phyloP scores from a whole-genome alignment of 805 yeast genomes.

The Cephaloascus fragrans region DNA sequence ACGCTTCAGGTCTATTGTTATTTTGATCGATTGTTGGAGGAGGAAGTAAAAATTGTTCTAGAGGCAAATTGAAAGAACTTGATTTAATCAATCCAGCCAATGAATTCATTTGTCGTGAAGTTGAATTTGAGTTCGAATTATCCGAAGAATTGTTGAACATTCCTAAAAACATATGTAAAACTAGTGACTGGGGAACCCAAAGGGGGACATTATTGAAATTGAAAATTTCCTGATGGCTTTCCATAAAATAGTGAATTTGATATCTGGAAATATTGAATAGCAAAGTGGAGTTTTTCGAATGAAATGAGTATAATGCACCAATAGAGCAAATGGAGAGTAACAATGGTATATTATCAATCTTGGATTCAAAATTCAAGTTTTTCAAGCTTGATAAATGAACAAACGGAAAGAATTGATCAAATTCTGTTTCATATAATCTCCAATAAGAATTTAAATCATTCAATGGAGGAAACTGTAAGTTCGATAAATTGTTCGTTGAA shows the following conservation, averaged over 20 bases:
- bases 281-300: conserved; percentile 64
- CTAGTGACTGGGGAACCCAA: conserved; percentile 46
- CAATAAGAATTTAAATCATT: conserved; percentile 72
- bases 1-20: conserved; percentile 12
- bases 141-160: conserved; percentile 47
- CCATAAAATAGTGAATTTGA: conserved; percentile 59
- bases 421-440: conserved; percentile 65
- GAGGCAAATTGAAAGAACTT: conserved; percentile 40
- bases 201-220: conserved; percentile 45
- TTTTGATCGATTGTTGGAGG: conserved; percentile 19
- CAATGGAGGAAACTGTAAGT: conserved; percentile 61
- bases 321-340: conserved; percentile 75
- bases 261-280: conserved; percentile 59
- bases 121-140: conserved; percentile 35
- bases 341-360: conserved; percentile 48
- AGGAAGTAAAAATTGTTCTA: conserved; percentile 34
- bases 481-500: conserved; percentile 38
- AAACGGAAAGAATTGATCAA: conserved; percentile 77
- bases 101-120: conserved; percentile 42
- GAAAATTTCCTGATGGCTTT: conserved; percentile 32
- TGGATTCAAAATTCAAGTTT: conserved; percentile 20
- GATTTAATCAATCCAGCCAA: conserved; percentile 45
- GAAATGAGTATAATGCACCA: conserved; percentile 82
- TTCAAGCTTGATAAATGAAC: conserved; percentile 60
- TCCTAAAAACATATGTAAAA: conserved; percentile 45